Percentiles rank a stretch among this genome's conserved stretches.
These are phyloP conservation scores for Pyronema domesticum DNA, from an alignment of 495 filamentous ascomycete species.

Conservation along the genomic window DNA sequence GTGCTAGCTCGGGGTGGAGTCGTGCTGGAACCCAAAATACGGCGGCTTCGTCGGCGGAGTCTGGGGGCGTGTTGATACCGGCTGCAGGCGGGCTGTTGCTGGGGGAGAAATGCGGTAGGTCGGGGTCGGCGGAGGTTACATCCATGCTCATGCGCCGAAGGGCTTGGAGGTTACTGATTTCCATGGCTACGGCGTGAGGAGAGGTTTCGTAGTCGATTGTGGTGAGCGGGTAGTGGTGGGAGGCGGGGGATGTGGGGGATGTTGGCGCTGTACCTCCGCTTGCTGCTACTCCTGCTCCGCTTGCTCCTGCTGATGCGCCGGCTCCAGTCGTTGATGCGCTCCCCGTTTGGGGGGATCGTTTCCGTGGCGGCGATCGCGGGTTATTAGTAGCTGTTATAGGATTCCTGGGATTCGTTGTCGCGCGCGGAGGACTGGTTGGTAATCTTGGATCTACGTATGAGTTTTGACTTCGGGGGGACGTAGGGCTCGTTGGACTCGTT, in stretches of 20 bases:
- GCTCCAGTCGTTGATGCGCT: no score
- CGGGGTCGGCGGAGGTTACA: conserved; percentile 80
- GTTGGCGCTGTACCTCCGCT: conserved; percentile 27
- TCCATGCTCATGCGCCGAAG: conserved; percentile 98
- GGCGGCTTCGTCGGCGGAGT: conserved; percentile 69
- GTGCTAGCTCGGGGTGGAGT: conserved; percentile 85
- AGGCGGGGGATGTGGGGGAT: conserved; percentile 46
- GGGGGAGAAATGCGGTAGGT: conserved; percentile 57
- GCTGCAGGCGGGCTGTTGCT: conserved; percentile 39
- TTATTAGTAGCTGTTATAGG: no score
- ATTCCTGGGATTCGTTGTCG: no score
- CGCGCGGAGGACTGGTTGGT: no score
- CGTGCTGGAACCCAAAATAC: conserved; percentile 93
- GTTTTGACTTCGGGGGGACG: no score
- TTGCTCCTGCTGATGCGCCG: not conserved
- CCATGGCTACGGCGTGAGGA: conserved; percentile 81
- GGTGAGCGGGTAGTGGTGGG: conserved; percentile 63
- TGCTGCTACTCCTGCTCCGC: conserved; percentile 8
- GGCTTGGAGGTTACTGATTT: conserved; percentile 87
- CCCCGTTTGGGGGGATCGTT: not conserved
- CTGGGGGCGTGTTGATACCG: conserved; percentile 36
- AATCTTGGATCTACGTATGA: no score
- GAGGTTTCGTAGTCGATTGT: conserved; percentile 85
- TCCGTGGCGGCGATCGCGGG: not conserved
- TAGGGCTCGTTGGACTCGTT: no score